Evolutionary conservation across 2,329 filamentous ascomycete genomes (phyloP).

Genomic region (Catunica adiposa): DNA sequence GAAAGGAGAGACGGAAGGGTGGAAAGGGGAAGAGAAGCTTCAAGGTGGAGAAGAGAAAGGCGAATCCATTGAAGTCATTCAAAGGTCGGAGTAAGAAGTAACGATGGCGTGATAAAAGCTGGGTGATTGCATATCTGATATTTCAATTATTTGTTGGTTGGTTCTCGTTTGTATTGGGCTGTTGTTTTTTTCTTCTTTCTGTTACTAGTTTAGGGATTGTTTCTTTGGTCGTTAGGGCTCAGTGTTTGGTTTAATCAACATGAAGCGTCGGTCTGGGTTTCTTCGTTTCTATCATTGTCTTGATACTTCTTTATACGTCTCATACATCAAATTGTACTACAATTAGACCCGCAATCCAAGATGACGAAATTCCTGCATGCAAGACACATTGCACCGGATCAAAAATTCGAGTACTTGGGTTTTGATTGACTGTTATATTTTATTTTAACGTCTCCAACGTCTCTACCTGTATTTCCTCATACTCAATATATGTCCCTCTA

Average conservation of each 20-base stretch:
- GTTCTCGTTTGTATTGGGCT: not conserved
- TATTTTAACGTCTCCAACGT: too few relatives aligned
- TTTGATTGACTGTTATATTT: too few relatives aligned
- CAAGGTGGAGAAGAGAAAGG: constrained; percentile 36
- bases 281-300: constrained; percentile 7
- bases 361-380: too few relatives aligned
- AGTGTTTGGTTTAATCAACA: constrained; percentile 1
- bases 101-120: not conserved
- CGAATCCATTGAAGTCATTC: constrained; percentile 72
- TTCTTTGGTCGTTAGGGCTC: constrained; percentile 4
- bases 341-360: too few relatives aligned
- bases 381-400: too few relatives aligned
- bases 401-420: too few relatives aligned
- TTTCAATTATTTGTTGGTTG: not conserved
- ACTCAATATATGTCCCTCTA: too few relatives aligned
- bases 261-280: constrained; percentile 11
- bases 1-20: constrained; percentile 28
- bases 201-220: not conserved
- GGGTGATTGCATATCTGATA: not conserved
- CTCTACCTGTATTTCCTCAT: too few relatives aligned
- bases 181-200: constrained; percentile 1
- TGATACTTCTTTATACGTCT: constrained; percentile 1
- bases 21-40: constrained; percentile 20
- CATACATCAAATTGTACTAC: not conserved
- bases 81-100: constrained; percentile 36